phyloP scores from a whole-genome alignment of 2,329 filamentous ascomycete genomes.

The Periconia digitata region DNA sequence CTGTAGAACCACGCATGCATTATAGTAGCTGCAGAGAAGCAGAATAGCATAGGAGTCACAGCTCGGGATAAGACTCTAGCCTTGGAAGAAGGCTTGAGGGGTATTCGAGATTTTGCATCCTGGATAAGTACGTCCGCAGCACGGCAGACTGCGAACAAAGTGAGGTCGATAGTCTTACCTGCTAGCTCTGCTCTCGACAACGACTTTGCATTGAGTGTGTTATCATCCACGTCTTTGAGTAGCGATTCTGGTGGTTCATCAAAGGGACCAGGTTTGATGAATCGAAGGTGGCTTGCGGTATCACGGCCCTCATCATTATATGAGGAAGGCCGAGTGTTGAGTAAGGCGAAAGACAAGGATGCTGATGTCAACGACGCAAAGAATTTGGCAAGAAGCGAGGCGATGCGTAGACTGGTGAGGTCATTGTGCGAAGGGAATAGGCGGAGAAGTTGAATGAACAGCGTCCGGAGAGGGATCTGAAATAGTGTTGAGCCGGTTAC shows the following conservation, averaged over 20 bases:
- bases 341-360: conserved; percentile 51
- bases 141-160: conserved; percentile 73
- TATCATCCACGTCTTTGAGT: conserved; percentile 7
- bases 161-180: conserved; percentile 78
- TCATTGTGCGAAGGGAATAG: conserved; percentile 14
- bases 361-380: conserved; percentile 51
- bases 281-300: conserved; percentile 10
- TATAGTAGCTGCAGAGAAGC: conserved; percentile 69
- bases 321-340: conserved; percentile 42
- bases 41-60: conserved; percentile 72
- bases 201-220: conserved; percentile 7
- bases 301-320: background rate
- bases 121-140: conserved; percentile 69
- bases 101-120: conserved; percentile 55
- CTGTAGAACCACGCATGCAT: conserved; percentile 91
- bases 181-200: conserved; percentile 47
- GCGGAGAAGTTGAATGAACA: conserved; percentile 11
- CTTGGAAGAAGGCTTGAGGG: conserved; percentile 2
- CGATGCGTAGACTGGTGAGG: background rate
- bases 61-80: conserved; percentile 38
- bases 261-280: conserved; percentile 22
- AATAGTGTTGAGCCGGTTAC: conserved; percentile 56
- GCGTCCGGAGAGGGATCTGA: conserved; percentile 31
- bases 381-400: conserved; percentile 39
- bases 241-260: conserved; percentile 25